Evolutionary conservation across 257 asterid genomes (phyloP).

Genomic region (Scutellaria galericulata): DNA sequence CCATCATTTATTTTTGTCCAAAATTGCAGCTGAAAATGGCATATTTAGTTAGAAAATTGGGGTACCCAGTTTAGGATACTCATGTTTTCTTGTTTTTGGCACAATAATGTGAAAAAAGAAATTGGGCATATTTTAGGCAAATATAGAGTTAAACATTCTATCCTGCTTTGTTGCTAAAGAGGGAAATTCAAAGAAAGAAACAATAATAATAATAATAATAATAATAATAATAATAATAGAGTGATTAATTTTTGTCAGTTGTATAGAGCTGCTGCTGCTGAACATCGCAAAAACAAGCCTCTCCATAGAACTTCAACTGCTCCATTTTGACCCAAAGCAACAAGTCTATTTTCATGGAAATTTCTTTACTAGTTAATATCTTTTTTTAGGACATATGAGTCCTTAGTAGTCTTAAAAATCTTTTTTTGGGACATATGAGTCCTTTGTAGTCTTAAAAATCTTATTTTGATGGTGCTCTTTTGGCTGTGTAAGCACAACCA

Average conservation of each 20-base stretch:
- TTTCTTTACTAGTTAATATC: too few species aligned
- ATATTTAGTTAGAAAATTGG: not conserved
- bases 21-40: conserved; percentile 11
- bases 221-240: conserved; percentile 7
- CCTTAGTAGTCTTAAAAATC: too few species aligned
- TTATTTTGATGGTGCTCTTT: not conserved
- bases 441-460: too few species aligned
- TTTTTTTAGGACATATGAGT: too few species aligned
- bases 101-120: too few species aligned
- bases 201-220: not conserved
- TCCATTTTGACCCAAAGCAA: conserved; percentile 45
- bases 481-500: not conserved
- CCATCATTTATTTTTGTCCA: not conserved
- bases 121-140: too few species aligned
- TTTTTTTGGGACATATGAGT: too few species aligned
- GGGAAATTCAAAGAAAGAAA: not conserved
- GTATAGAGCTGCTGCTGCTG: conserved; percentile 46
- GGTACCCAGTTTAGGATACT: conserved; percentile 1
- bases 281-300: conserved; percentile 44
- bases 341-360: too few species aligned
- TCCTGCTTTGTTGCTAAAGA: not conserved
- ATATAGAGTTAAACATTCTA: not conserved
- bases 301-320: conserved; percentile 62
- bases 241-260: conserved; percentile 44
- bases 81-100: conserved; percentile 13